Evolutionary conservation across 306 rosid genomes (phyloP), one percentile per base, ranked within the genome.

Genomic region (Dalbergia cochinchinensis): DNA sequence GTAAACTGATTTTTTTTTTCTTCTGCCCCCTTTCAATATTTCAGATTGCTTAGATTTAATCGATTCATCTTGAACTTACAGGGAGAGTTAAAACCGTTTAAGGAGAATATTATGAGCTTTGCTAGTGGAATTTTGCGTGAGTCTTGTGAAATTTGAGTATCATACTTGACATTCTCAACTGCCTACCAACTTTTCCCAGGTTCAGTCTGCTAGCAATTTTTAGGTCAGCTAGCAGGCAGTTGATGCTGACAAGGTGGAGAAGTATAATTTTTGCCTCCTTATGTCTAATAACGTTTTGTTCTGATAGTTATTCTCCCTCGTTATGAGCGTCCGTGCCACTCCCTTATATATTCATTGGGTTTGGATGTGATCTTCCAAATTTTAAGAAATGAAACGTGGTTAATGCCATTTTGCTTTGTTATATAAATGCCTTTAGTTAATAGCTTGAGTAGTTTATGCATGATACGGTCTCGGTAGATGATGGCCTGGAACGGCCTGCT

Each of bases 191-290:
- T 50, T 81, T 42, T 31, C 14, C 76, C 11, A 12, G 35, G 51
- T 65, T 33, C 11, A 53, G 60, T 62, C 64, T 39, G 82, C 69
- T 11, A 60, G 70, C 74, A 77, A 72, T 71, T 85, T 78, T 69
- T 84, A 82, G 53, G 47, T 69, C 54, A 34, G 73, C 67, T 34
- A 5, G 68, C 80, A 1, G 42, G 59, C 54, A 11, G n/a, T 77
- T 60, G 35, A 47, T 26, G 31, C 31, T 79, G 69, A 33, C 19
- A 14, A 20, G 0, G 22, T 11, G 58, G 60, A 42, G 76, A 71
- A 65, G 39, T 65, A 41, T 60, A 18, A 37, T 35, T 57, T 76
- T 64, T 66, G 65, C 61, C 34, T 48, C 81, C 51, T 26, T 26
- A 22, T 63, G 71, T 75, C 6, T 62, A 15, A 8, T 41, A 1